Base-by-base conservation (phyloP, 345 rosid genomes). In the Atalantia buxifolia region DNA sequence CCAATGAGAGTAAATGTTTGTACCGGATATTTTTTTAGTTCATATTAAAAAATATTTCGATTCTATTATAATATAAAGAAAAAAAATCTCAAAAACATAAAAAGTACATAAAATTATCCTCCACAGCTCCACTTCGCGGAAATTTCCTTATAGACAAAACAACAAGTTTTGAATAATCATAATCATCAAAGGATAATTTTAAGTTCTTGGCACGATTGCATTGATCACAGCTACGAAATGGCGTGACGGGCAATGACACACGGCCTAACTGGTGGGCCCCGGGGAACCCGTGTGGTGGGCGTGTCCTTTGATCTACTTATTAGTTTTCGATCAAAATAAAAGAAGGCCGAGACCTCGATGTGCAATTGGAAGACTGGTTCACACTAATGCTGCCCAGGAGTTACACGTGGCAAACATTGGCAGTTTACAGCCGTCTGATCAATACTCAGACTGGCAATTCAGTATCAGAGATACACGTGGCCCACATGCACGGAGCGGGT, bases 381-480 rank as follows among this genome's bases (percentile, higher is more conserved):
- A 61, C 76, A 38, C 25, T 7, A 21, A 24, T 18, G 4, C 19
- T 5, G 65, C 7, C 64, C 45, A 36, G 5, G 22, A 24, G 19
- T 4, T 6, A 59, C 77, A 60, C 5, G 77, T 25, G 53, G 25
- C 13, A 33, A 60, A 9, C 6, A 35, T 3, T 0, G 7, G 42
- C 6, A 22, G 53, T 74, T 13, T 61, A 6, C 5, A 74, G 77
- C 67, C 67, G 77, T 61, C 25, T 2, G 55, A 59, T 59, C 24
- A 24, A 18, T 24, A 14, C 6, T 30, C 33, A 7, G 19, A 1
- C 55, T 69, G 73, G 56, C 64, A n/a, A 16, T 36, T 60, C 24
- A 36, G 76, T 19, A 60, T 60, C 67, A 24, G 25, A 73, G 68
- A 25, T 61, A 74, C 77, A 61, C 77, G 77, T 74, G 77, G 67